Conservation (phyloP, 768 basidiomycete genomes). For the Hypholoma fasciculare region DNA sequence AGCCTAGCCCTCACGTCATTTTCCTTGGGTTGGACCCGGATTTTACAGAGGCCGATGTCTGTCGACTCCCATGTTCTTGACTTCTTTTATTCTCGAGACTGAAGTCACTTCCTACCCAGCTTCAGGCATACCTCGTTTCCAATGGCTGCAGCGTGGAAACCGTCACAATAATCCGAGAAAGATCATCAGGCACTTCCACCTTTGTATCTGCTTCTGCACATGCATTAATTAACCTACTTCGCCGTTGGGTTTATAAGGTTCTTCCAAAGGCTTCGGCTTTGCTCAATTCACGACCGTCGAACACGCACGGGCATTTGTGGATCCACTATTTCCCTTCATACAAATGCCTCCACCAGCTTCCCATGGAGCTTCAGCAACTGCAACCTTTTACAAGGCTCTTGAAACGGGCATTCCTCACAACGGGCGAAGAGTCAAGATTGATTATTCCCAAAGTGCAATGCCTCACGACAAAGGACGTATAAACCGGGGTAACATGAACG, state of each 20-base stretch:
- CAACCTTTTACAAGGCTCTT: conserved; percentile 72
- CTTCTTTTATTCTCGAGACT: conserved; percentile 28
- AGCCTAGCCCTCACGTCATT: conserved; percentile 91
- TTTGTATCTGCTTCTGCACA: conserved; percentile 69
- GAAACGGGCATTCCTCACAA: conserved; percentile 71
- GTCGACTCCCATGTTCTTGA: conserved; percentile 43
- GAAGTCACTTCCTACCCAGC: conserved; percentile 52
- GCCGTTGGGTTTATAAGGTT: conserved; percentile 76
- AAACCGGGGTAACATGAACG: conserved; percentile 71
- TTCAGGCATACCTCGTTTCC: conserved; percentile 74
- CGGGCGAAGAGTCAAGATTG: conserved; percentile 90
- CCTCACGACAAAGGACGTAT: conserved; percentile 65
- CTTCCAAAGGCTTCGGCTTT: conserved; percentile 96
- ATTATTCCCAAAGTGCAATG: conserved; percentile 87
- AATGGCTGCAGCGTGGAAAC: conserved; percentile 79
- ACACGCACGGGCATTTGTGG: conserved; percentile 89
- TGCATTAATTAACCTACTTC: conserved; percentile 81
- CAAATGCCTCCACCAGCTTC: conserved; percentile 91
- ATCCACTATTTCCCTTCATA: conserved; percentile 87
- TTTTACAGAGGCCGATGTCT: conserved; percentile 91
- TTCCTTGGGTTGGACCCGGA: conserved; percentile 93
- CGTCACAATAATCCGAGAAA: conserved; percentile 95
- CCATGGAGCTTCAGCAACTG: conserved; percentile 76
- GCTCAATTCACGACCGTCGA: conserved; percentile 88
- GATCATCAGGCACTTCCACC: conserved; percentile 92